These are phyloP conservation scores for Brassica juncea DNA, from an alignment of 345 rosid genomes.

Conservation along the genomic window DNA sequence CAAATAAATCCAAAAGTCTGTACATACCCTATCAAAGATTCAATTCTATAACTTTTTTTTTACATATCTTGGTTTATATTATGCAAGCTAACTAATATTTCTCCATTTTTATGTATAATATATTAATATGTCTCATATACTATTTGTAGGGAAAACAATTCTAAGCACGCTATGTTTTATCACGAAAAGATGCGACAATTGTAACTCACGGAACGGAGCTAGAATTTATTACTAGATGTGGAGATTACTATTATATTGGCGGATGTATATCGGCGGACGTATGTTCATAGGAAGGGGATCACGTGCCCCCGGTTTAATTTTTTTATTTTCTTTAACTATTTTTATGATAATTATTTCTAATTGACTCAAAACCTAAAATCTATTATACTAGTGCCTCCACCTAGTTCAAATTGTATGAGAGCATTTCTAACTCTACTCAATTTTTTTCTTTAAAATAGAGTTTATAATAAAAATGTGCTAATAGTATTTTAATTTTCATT, in stretches of 20 bases:
- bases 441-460: no score
- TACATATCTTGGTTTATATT: no score
- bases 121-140: not conserved
- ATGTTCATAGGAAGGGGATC: not conserved
- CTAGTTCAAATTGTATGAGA: no score
- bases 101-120: not conserved
- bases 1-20: slow-evolving; percentile 9
- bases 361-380: no score
- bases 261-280: not conserved
- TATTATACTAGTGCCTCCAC: no score
- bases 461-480: no score
- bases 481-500: no score
- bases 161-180: not conserved
- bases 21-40: slow-evolving; percentile 17
- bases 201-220: not conserved
- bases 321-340: no score
- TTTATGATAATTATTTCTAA: no score
- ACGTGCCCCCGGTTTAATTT: no score
- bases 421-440: no score
- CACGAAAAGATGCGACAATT: not conserved
- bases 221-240: not conserved
- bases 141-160: not conserved
- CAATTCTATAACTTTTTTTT: not conserved
- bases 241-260: no score
- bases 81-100: not conserved